These are phyloP conservation scores for Cordyceps javanica DNA, from an alignment of 2,329 filamentous ascomycete genomes.

Conservation along the genomic window DNA sequence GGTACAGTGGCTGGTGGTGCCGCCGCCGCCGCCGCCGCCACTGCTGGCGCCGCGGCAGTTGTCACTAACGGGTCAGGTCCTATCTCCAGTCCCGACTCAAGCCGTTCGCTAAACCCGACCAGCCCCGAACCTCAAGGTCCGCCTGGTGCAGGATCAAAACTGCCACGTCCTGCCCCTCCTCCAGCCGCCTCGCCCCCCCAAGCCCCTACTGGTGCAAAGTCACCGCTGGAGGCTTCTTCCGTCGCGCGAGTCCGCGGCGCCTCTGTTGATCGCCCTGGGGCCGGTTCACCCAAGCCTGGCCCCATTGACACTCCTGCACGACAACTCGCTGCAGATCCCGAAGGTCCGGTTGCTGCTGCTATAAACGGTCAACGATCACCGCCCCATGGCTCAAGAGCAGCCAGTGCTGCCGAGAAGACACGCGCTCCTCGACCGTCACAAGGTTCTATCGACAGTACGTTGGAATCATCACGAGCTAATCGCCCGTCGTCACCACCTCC, in stretches of 20 bases:
- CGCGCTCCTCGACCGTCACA: slow-evolving; percentile 40
- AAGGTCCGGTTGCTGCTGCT: not conserved
- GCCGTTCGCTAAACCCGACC: not conserved
- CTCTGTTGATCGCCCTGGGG: slow-evolving; percentile 40
- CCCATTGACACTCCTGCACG: not conserved
- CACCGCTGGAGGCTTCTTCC: slow-evolving; percentile 35
- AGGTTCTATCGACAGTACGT: slow-evolving; percentile 62
- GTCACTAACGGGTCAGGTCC: slow-evolving; percentile 17
- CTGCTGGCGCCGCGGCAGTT: not conserved
- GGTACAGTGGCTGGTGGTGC: slow-evolving; percentile 18
- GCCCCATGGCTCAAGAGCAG: slow-evolving; percentile 38
- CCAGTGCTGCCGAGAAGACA: slow-evolving; percentile 23
- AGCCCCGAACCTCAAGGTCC: slow-evolving; percentile 4
- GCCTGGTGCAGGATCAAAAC: slow-evolving; percentile 24
- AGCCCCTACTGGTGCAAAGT: slow-evolving; percentile 42
- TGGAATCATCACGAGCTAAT: slow-evolving; percentile 44
- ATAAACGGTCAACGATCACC: slow-evolving; percentile 57
- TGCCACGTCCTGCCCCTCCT: slow-evolving; percentile 25
- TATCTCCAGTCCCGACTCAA: slow-evolving; percentile 2
- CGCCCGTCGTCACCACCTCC: slow-evolving; percentile 54
- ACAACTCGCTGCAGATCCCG: slow-evolving; percentile 1
- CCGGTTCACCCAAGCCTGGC: slow-evolving; percentile 6
- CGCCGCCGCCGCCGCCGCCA: not conserved
- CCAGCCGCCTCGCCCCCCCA: slow-evolving; percentile 49
- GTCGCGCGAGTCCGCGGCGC: slow-evolving; percentile 41